These are phyloP conservation scores for Epipyxis sp. DNA, from an alignment of 108 stramenopile species.

Conservation along the genomic window DNA sequence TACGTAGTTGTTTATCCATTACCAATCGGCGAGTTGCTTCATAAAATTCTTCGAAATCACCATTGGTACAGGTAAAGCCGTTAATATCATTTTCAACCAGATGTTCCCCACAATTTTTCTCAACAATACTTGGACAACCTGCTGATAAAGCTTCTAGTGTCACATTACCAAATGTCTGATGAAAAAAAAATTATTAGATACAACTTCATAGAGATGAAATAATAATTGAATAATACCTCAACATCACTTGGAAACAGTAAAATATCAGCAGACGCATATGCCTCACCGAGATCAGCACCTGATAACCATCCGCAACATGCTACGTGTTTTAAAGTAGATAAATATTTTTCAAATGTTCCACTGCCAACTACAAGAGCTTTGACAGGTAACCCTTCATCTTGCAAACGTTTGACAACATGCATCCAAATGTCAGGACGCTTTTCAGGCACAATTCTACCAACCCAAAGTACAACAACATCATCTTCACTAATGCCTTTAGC, in stretches of 20 bases:
- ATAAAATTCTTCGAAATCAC: constrained; percentile 34
- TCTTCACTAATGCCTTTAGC: constrained; percentile 18
- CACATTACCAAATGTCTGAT: constrained; percentile 32
- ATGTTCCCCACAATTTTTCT: constrained; percentile 16
- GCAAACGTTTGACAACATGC: constrained; percentile 7
- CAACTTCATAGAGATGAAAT: too few relatives aligned
- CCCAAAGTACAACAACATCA: constrained; percentile 31
- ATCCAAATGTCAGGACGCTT: constrained; percentile 32
- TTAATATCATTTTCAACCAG: constrained; percentile 24
- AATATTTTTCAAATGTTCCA: constrained; percentile 29
- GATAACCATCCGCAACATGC: constrained; percentile 28
- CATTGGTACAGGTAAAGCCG: constrained; percentile 13
- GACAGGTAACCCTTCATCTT: constrained; percentile 25
- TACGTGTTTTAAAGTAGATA: constrained; percentile 9
- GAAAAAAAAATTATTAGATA: too few relatives aligned
- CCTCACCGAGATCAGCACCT: constrained; percentile 20
- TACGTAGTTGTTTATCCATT: not conserved
- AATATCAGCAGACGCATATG: constrained; percentile 32
- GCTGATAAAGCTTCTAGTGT: constrained; percentile 25
- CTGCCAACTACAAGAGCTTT: constrained; percentile 21
- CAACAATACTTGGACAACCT: constrained; percentile 22
- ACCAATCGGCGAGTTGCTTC: constrained; percentile 18
- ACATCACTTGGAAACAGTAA: constrained; percentile 33
- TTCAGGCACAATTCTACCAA: constrained; percentile 31
- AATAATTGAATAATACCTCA: too few relatives aligned